phyloP scores from a whole-genome alignment of 1,139 yeast genomes.

The Hemisphaericaspora subhashii region DNA sequence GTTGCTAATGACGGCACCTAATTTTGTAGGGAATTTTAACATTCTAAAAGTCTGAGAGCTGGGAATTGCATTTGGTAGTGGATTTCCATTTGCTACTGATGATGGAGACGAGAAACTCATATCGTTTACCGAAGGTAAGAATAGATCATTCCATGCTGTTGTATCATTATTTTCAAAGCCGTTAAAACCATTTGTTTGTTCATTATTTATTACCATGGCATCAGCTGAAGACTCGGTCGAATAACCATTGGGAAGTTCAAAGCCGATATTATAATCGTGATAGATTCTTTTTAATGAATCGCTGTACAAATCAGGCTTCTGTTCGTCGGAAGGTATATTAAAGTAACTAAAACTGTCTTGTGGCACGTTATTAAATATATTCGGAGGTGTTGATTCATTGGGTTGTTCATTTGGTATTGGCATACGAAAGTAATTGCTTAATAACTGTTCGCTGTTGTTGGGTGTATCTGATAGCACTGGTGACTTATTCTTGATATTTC shows the following conservation, averaged over 20 bases:
- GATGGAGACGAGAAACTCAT: not conserved
- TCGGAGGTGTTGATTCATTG: conserved; percentile 11
- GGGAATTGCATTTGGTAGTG: conserved; percentile 18
- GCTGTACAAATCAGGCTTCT: conserved; percentile 22
- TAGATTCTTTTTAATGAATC: conserved; percentile 16
- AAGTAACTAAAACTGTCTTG: conserved; percentile 10
- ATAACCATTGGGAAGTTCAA: not conserved
- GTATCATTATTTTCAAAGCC: not conserved
- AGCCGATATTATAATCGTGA: not conserved
- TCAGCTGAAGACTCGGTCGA: not conserved
- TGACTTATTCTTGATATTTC: not conserved
- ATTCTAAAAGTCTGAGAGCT: conserved; percentile 3
- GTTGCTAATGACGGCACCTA: conserved; percentile 2
- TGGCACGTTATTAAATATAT: conserved; percentile 12
- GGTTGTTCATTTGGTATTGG: conserved; percentile 13
- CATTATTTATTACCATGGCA: not conserved
- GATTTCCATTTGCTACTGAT: conserved; percentile 5
- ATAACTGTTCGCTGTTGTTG: conserved; percentile 11
- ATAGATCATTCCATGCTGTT: not conserved
- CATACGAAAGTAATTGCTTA: conserved; percentile 10
- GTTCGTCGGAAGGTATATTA: conserved; percentile 15
- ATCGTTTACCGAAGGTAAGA: not conserved
- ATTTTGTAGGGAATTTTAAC: conserved; percentile 7
- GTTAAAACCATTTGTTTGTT: not conserved
- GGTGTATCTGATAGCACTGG: conserved; percentile 14